Base-by-base conservation (phyloP, 2,329 filamentous ascomycete species). In the Fusarium zealandicum region DNA sequence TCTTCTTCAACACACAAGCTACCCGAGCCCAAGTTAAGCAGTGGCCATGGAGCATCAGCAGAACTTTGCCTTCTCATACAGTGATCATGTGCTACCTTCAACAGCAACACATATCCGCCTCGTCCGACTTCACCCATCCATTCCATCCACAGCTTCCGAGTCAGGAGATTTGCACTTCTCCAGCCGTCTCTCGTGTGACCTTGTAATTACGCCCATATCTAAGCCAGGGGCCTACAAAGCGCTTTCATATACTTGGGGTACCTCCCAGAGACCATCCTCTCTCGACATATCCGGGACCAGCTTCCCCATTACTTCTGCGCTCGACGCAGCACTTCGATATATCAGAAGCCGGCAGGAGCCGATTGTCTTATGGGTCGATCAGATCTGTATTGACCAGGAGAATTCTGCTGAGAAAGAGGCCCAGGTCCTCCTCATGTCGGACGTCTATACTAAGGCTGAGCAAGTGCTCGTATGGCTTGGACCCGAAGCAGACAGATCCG, bases 401-500 rank as follows among this genome's bases (percentile, higher is more conserved):
- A 40, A 47, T n/a, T 25, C 39, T 39, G 16, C n/a, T 10, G 35
- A 47, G 27, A 47, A 47, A 12, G 44, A 27, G 10, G 44, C 30
- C 13, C 44, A 47, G n/a, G 35, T 39, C 4, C 44, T 47, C 44
- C 35, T 47, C 27, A 47, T 47, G 35, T 39, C 35, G 11, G 35
- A 40, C 2, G 17, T 47, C 27, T 47, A 47, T 6, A n/a, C 35
- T 10, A 32, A 40, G 22, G 44, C 44, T 9, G 44, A 40, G 7
- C 44, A 47, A 25, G 35, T 47, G 4, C 28, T 40, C 5, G 35
- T 47, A 11, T 47, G 44, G 44, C 44, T 47, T 17, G 44, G 44
- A 6, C 35, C 44, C 1, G 27, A 27, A 7, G 44, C 35, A 1
- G 44, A 39, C 27, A 47, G 35, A n/a, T 47, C 44, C 10, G 35